Base-by-base conservation (phyloP, 2,329 filamentous ascomycete species). In the Zasmidium citrigriseum region DNA sequence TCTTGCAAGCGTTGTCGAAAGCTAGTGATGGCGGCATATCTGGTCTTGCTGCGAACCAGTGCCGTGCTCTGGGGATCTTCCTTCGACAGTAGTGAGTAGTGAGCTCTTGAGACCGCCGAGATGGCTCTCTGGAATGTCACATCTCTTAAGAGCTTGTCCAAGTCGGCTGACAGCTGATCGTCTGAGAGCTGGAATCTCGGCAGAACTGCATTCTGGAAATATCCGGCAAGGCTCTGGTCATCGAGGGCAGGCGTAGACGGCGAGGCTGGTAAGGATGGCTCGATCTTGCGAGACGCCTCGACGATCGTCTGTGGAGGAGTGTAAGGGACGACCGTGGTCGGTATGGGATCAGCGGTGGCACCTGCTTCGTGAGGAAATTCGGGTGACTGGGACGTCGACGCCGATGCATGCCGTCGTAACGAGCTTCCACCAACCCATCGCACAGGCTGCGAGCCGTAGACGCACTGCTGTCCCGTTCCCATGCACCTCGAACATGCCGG, bases 351-450 rank as follows among this genome's bases (percentile, higher is more conserved):
- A 22, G 24, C 20, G 24, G 22, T 38, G 14, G 18, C 3, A 46
- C 21, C 20, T 3, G 14, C 22, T 46, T 22, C 14, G 18, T 14
- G 3, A 16, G 14, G 22, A 34, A 38, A 23, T 44, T 18, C 52
- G 41, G 25, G 18, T 25, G 24, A 38, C n/a, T 29, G 9, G 50
- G 29, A 16, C 18, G 22, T 5, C 22, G 25, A 14, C 24, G 29
- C 20, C n/a, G 29, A 46, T 27, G 45, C 21, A 46, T 56, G 53
- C 4, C 61, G 58, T 38, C 61, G 58, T 20, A 61, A 50, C 22
- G 61, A 58, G 38, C 55, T 58, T 2, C 61, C 61, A 22, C 61
- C 61, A 2, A 63, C 58, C 61, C 61, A 63, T 41, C 55, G 52
- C n/a, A 61, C 57, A 16, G 61, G 61, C 16, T 49, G 34, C 24